phyloP scores from a whole-genome alignment of 148 eudicot genomes.

The Cornus suecica region DNA sequence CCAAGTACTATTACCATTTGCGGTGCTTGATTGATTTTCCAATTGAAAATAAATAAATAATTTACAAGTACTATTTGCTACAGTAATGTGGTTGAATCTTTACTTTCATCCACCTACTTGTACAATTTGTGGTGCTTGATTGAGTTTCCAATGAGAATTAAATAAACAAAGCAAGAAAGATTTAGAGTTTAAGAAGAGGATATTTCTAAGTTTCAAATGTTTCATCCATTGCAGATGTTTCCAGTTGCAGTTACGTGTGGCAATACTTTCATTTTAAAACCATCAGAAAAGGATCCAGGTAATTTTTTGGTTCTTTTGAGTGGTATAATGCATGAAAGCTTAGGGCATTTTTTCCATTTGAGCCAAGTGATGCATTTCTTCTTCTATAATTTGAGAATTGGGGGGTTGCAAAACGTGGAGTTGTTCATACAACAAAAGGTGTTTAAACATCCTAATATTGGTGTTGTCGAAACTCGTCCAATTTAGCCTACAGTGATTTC shows the following conservation, averaged over 20 bases:
- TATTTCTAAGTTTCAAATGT: slow-evolving; percentile 12
- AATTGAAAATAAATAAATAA: no score
- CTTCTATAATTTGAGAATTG: no score
- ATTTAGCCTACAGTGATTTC: not conserved
- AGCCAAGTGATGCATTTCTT: not conserved
- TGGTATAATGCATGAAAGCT: not conserved
- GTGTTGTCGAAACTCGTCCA: not conserved
- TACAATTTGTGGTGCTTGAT: not conserved
- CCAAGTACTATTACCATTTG: not conserved
- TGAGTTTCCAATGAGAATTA: not conserved
- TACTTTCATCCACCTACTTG: not conserved
- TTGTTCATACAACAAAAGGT: not conserved
- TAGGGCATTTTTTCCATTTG: not conserved
- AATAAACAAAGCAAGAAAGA: not conserved
- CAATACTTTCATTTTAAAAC: slow-evolving; percentile 84
- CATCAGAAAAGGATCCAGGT: slow-evolving; percentile 99
- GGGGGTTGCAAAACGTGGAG: not conserved
- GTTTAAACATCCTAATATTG: not conserved
- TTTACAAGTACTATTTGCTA: no score
- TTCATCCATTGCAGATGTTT: slow-evolving; percentile 64
- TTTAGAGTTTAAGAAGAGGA: no score
- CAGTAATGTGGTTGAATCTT: not conserved
- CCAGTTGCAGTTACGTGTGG: slow-evolving; percentile 92
- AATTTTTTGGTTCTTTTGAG: slow-evolving; percentile 7
- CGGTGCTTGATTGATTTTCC: not conserved